Conservation (phyloP, 768 basidiomycete genomes). For the Suillus weaverae region DNA sequence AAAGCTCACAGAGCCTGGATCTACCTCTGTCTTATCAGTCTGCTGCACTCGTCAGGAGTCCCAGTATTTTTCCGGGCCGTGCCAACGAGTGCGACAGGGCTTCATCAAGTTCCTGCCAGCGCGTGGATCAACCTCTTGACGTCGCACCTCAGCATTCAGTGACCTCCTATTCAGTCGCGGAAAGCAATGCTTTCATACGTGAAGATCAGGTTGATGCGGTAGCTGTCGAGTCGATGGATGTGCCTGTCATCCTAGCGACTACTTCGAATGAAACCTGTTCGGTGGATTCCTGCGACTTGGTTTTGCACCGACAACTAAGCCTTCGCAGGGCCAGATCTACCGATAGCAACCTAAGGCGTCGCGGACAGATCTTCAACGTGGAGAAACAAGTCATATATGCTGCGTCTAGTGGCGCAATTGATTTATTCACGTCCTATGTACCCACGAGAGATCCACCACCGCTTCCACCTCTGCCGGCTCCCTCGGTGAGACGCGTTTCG, state of each 20-base stretch:
- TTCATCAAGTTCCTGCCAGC: not conserved
- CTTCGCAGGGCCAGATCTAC: not conserved
- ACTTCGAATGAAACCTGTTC: not conserved
- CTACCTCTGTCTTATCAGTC: not conserved
- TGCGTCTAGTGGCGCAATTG: slow-evolving; percentile 1
- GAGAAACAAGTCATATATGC: slow-evolving; percentile 6
- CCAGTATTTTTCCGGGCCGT: not conserved
- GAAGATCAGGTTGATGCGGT: not conserved
- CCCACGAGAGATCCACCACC: slow-evolving; percentile 22
- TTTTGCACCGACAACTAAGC: slow-evolving; percentile 6
- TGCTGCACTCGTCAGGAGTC: not conserved
- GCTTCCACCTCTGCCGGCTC: slow-evolving; percentile 15
- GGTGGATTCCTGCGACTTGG: not conserved
- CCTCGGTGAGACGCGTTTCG: slow-evolving; percentile 22
- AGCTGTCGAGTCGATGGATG: not conserved
- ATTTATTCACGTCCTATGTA: slow-evolving; percentile 15
- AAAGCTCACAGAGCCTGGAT: not conserved
- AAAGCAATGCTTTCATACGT: not conserved
- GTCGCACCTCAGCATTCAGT: not conserved
- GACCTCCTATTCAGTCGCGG: not conserved
- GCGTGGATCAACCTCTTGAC: not conserved
- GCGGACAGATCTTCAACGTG: slow-evolving; percentile 27
- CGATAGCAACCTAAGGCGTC: slow-evolving; percentile 17
- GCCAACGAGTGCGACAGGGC: not conserved
- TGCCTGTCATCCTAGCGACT: slow-evolving; percentile 2